A percentile compares a stretch with the other conserved stretches of the same genome.
phyloP scores from a whole-genome alignment of 2,329 filamentous ascomycete genomes.

The Stenocarpella maydis region DNA sequence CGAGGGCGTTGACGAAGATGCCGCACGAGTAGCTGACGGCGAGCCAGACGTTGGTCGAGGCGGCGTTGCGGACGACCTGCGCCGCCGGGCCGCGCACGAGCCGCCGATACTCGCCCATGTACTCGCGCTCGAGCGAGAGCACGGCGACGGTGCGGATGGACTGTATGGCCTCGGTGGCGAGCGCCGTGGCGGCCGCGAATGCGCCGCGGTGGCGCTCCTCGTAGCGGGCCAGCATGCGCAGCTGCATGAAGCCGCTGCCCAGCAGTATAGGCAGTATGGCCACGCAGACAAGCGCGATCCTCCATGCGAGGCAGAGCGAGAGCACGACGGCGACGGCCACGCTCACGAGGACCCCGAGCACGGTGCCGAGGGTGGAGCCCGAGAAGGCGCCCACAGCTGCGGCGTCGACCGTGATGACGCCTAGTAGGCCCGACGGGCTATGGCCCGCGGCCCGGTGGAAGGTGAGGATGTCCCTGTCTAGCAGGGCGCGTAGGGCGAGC shows the following conservation, averaged over 20 bases:
- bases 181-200: neutral
- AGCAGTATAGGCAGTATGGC: neutral
- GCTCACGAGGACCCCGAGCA: neutral
- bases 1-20: neutral
- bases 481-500: neutral
- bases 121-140: neutral
- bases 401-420: neutral
- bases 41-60: neutral
- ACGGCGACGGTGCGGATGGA: neutral
- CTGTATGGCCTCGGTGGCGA: constrained; percentile 5
- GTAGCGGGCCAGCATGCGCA: neutral
- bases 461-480: neutral
- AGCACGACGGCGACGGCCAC: neutral
- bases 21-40: neutral
- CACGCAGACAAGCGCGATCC: neutral
- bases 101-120: neutral
- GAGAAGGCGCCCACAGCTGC: neutral
- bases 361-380: neutral
- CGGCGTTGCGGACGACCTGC: constrained; percentile 1
- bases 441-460: neutral
- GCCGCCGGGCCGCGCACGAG: neutral
- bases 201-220: neutral
- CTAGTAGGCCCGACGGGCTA: neutral
- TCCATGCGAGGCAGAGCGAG: constrained; percentile 9
- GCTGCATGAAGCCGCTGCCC: neutral